Base-by-base conservation (phyloP, 2,329 filamentous ascomycete genomes). In the Shiraia sp. region DNA sequence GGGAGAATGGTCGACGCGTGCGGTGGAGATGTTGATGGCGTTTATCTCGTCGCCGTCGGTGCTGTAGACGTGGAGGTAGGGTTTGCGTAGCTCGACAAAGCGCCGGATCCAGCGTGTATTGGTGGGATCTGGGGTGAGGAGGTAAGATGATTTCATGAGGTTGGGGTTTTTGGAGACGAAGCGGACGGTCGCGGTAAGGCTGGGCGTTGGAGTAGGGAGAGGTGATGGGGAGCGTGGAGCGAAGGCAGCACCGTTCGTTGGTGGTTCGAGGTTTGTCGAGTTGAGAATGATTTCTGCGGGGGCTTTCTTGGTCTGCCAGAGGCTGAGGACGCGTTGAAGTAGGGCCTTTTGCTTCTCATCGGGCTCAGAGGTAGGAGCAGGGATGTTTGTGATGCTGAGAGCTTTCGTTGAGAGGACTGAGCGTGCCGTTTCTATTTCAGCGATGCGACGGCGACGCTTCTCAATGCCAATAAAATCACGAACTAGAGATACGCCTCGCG, bases 21-120 rank as follows among this genome's bases (percentile, higher is more conserved):
- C 87, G 61, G 96, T 95, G 25, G 86, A 83, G 40, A 99, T 77
- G 63, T 92, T 95, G 57, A 97, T 88, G 8, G 93, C 85, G 39
- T 86, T 89, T 32, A 96, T 80, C 69, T 96, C 92, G 56, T 97
- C 93, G 13, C 92, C 91, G 28, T 95, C 88, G 0, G 85, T 85
- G 16, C 83, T 87, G 71, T 97, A 89, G 25, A 99, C 82, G 68
- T 97, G 90, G 38, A 99, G 78, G 65, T 97, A 99, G 0, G 93
- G 93, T 37, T 87, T 81, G 23, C 93, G 83, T 19, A 99, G 80
- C 71, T 99, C 93, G 35, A 96, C 89, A 63, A 95, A 97, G 29
- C 92, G 85, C 57, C 91, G 89, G 19, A 93, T 81, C 93, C 93
- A 99, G 47, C 87, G 82, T 15, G 85, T 87, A 25, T 85, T 88